Percentiles rank a stretch among this genome's conserved stretches.
Evolutionary conservation across 2,329 filamentous ascomycete genomes (phyloP).

Genomic region (Helminthosporium solani): DNA sequence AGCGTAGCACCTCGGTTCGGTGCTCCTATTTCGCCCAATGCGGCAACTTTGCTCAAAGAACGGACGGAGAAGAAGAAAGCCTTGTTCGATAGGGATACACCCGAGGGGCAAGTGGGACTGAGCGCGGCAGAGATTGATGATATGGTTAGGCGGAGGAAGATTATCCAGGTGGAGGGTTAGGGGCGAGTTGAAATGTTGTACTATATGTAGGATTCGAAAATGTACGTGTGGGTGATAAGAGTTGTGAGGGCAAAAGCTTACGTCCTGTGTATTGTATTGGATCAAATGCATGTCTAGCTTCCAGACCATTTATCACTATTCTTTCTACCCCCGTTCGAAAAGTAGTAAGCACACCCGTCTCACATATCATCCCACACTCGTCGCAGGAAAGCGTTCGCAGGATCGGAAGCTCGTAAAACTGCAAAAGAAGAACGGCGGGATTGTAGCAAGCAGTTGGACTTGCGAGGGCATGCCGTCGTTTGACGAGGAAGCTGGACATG

Average conservation of each 20-base stretch:
- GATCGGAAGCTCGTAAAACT: too few species aligned
- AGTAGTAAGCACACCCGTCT: too few species aligned
- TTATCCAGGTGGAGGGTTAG: neutral
- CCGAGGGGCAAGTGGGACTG: neutral
- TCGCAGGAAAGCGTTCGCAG: too few species aligned
- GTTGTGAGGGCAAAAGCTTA: neutral
- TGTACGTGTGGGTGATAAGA: constrained; percentile 1
- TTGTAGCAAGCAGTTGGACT: too few species aligned
- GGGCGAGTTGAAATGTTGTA: neutral
- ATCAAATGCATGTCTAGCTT: too few species aligned
- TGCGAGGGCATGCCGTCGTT: too few species aligned
- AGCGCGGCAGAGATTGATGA: neutral
- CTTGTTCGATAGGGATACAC: neutral
- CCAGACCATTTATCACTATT: too few species aligned
- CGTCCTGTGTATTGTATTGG: too few species aligned
- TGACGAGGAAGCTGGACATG: too few species aligned
- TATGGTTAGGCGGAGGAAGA: neutral
- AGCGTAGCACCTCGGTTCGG: constrained; percentile 3
- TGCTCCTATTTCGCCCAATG: neutral
- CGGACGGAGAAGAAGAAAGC: constrained; percentile 1
- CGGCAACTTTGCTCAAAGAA: constrained; percentile 1
- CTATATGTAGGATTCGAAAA: constrained; percentile 2
- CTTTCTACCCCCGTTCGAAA: too few species aligned
- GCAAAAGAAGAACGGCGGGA: too few species aligned
- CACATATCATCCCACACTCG: too few species aligned